These are phyloP conservation scores for Rhodamnia argentea DNA, from an alignment of 345 rosid species.

Conservation along the genomic window DNA sequence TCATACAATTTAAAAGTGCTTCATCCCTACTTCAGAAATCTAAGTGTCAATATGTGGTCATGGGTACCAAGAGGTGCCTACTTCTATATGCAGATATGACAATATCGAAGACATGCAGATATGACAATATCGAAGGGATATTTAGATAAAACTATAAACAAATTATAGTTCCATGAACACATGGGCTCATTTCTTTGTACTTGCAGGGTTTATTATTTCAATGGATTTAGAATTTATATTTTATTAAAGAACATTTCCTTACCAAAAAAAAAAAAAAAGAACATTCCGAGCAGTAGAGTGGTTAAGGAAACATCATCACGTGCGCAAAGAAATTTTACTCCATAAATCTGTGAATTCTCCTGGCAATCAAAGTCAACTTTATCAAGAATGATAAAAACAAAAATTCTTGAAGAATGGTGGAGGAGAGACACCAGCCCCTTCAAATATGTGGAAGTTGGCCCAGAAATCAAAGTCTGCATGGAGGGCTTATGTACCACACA, in stretches of 20 bases:
- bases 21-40: not conserved
- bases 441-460: not conserved
- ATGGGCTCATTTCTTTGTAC: not conserved
- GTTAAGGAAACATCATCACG: not conserved
- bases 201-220: not conserved
- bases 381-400: not conserved
- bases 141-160: not conserved
- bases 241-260: not conserved
- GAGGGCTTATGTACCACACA: not conserved
- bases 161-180: not conserved
- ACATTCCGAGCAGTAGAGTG: not conserved
- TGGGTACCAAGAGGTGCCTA: not conserved
- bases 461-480: not conserved
- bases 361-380: not conserved
- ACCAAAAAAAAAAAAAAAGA: too few species aligned
- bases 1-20: not conserved
- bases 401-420: not conserved
- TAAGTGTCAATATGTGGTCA: not conserved
- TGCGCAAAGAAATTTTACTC: not conserved
- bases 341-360: not conserved
- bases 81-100: not conserved
- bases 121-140: not conserved
- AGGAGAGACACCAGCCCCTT: not conserved
- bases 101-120: not conserved
- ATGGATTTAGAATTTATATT: not conserved